Conservation (phyloP, 495 filamentous ascomycete genomes). For the Hypomontagnella monticulosa region DNA sequence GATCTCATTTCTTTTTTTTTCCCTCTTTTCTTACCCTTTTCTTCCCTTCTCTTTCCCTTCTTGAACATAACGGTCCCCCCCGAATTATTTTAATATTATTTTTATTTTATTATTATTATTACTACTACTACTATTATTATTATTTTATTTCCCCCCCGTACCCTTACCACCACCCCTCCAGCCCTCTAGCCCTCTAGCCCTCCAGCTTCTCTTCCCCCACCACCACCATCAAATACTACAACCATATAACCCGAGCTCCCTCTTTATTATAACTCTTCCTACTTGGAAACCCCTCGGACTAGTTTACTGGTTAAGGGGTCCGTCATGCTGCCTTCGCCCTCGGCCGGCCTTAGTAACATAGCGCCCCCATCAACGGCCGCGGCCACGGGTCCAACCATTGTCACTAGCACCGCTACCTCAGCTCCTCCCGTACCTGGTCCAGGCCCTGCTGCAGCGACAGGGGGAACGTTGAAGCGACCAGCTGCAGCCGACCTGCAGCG, state of each 20-base stretch:
- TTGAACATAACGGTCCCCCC: constrained; percentile 30
- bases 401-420: constrained; percentile 45
- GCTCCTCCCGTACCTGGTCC: constrained; percentile 43
- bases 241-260: constrained; percentile 6
- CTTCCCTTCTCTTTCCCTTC: constrained; percentile 27
- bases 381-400: constrained; percentile 37
- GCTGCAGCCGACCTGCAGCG: constrained; percentile 50
- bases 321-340: constrained; percentile 44
- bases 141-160: constrained; percentile 13
- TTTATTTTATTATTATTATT: constrained; percentile 18
- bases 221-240: not conserved
- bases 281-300: constrained; percentile 35
- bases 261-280: constrained; percentile 16
- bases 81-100: constrained; percentile 23
- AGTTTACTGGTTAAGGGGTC: constrained; percentile 39
- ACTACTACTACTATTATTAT: constrained; percentile 8
- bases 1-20: constrained; percentile 4
- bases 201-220: not conserved
- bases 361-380: constrained; percentile 39
- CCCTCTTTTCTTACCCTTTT: constrained; percentile 2
- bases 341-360: constrained; percentile 41
- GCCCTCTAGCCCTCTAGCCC: too few species aligned
- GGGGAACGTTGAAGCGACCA: constrained; percentile 47
- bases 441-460: constrained; percentile 47
- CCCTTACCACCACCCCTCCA: not conserved